A percentile compares a stretch with the other conserved stretches of the same genome.
Conservation (phyloP, 2,329 filamentous ascomycete genomes). For the Pyrenochaeta sp. region DNA sequence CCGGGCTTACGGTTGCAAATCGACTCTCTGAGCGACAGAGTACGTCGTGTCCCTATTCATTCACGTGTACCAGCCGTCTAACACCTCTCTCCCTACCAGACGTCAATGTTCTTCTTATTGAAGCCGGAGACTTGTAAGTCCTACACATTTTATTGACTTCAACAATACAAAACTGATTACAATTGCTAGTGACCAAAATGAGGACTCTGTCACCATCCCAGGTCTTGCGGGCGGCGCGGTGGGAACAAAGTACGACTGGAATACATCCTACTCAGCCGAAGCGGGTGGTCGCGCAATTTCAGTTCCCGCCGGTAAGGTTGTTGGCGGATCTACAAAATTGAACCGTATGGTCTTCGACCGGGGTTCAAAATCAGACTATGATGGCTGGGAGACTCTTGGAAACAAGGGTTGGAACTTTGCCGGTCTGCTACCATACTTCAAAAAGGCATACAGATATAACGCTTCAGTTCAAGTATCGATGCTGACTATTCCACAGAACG, state of each 20-base stretch:
- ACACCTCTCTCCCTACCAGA: conserved; percentile 9
- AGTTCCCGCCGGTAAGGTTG: conserved; percentile 27
- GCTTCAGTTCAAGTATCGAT: no score
- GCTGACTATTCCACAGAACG: conserved; percentile 23
- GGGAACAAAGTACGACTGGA: conserved; percentile 39
- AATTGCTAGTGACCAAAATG: conserved; percentile 24
- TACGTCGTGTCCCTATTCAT: conserved; percentile 2
- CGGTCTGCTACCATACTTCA: conserved; percentile 35
- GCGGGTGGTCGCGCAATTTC: conserved; percentile 20
- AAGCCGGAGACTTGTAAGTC: conserved; percentile 33
- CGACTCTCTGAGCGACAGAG: conserved; percentile 32
- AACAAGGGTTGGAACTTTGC: conserved; percentile 40
- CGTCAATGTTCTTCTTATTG: conserved; percentile 26
- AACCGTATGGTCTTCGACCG: conserved; percentile 51
- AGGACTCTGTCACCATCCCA: conserved; percentile 33
- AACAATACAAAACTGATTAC: conserved; percentile 6
- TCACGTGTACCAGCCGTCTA: background rate
- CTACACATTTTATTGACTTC: background rate
- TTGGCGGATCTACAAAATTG: conserved; percentile 42
- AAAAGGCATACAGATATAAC: conserved; percentile 28
- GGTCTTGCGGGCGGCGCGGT: conserved; percentile 33
- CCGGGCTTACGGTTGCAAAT: conserved; percentile 40
- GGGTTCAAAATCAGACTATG: conserved; percentile 38
- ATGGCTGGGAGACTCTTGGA: conserved; percentile 37
- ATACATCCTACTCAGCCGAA: conserved; percentile 23